Evolutionary conservation across 2,329 filamentous ascomycete genomes (phyloP), one percentile per base, ranked within the genome.

Genomic region (Aspergillus felis): DNA sequence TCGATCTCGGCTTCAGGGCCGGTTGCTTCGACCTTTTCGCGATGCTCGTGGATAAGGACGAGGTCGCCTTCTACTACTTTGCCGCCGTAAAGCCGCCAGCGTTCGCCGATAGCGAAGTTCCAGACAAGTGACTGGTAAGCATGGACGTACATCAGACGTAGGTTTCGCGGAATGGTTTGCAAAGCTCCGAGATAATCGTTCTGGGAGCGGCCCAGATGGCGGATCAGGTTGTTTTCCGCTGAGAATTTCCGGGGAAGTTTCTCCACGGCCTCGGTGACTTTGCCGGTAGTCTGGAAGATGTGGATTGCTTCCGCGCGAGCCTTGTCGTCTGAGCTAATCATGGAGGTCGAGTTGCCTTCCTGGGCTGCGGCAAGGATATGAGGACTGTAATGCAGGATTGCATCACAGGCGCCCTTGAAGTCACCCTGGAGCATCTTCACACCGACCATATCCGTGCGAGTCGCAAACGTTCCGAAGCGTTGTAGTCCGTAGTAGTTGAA

Each of bases 401-500:
- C 82, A 54, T 91, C 83, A 55, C 94, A 86, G 14, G 93, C 93
- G 32, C 85, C 89, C 69, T 92, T 83, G 64, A 92, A 92, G 67
- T 96, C 86, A 29, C 85, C 88, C 64, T 90, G 84, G 0, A 99
- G 82, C 70, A 99, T 92, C 71, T 90, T 87, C 70, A 88, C 85
- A 51, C 94, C 94, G 51, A 97, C 80, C 44, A 87, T 83, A 68
- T 97, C 91, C 0, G 94, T 99, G 35, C 92, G 89, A 12, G 90
- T 88, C 28, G 86, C 79, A 73, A 94, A 93, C 0, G 92, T 93
- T 28, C 94, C 94, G 67, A 99, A 99, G 25, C 94, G 87, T 76
- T 99, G 94, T n/a, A 97, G 85, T 8, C 94, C 94, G 69, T 92
- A 99, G 78, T 97, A 99, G 76, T 99, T 99, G 75, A 99, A 87